Conservation (phyloP, 768 basidiomycete genomes). For the Chalciporus pseudorubinellus region DNA sequence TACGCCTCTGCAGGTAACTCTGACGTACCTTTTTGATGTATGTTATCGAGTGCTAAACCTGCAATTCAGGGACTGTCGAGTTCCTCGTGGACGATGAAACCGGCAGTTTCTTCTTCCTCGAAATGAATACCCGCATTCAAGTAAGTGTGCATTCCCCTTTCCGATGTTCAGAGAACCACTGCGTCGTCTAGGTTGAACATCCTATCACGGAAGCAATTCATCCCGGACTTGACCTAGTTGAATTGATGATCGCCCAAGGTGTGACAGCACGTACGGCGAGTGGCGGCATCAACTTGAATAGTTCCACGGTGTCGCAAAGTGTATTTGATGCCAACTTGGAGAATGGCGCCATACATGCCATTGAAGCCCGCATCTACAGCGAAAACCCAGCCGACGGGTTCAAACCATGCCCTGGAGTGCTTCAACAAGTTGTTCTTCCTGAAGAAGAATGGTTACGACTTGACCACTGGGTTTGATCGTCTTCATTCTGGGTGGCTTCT, state of each 20-base stretch:
- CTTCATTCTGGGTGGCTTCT: slow-evolving; percentile 1
- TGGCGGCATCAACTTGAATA: slow-evolving; percentile 16
- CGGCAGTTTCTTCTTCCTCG: slow-evolving; percentile 61
- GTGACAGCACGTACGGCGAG: slow-evolving; percentile 33
- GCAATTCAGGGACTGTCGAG: slow-evolving; percentile 58
- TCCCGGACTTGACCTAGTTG: slow-evolving; percentile 57
- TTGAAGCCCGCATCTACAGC: slow-evolving; percentile 60
- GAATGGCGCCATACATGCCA: slow-evolving; percentile 34
- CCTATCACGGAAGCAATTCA: slow-evolving; percentile 58
- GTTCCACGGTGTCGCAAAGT: slow-evolving; percentile 36
- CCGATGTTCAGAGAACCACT: not conserved
- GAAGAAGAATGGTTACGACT: slow-evolving; percentile 52
- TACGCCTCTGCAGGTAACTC: slow-evolving; percentile 57
- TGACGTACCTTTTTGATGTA: not conserved
- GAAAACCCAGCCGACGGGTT: slow-evolving; percentile 61
- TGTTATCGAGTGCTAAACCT: not conserved
- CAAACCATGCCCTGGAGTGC: slow-evolving; percentile 55
- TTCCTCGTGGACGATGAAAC: slow-evolving; percentile 58
- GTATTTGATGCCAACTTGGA: slow-evolving; percentile 32
- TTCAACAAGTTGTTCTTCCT: slow-evolving; percentile 52
- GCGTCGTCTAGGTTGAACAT: slow-evolving; percentile 54
- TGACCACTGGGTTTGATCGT: slow-evolving; percentile 51
- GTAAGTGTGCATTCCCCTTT: slow-evolving; percentile 20
- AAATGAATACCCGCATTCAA: slow-evolving; percentile 71
- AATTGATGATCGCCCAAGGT: slow-evolving; percentile 63